Evolutionary conservation across 495 filamentous ascomycete species (phyloP).

Genomic region (Hypoxylon lienhwacheense): DNA sequence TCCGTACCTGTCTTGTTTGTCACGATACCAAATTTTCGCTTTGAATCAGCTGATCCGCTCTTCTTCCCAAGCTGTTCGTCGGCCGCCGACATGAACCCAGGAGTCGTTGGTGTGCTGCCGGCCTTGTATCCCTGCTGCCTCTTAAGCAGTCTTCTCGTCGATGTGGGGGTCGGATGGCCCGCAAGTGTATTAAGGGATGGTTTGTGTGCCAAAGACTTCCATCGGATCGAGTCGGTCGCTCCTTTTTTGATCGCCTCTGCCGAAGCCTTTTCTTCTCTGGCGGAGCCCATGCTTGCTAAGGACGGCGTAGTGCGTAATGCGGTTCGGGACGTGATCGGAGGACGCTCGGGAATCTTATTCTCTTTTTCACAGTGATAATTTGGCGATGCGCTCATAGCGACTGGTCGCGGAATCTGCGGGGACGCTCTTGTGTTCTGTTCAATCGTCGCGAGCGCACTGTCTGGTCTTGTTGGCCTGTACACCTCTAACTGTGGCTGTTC

Average conservation of each 20-base stretch:
- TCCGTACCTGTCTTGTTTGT: slow-evolving; percentile 30
- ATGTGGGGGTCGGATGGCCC: slow-evolving; percentile 34
- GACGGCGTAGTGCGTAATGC: slow-evolving; percentile 13
- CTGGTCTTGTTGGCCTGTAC: slow-evolving; percentile 20
- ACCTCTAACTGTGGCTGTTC: slow-evolving; percentile 30
- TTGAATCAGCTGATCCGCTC: slow-evolving; percentile 22
- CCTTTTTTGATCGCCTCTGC: slow-evolving; percentile 10
- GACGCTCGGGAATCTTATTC: slow-evolving; percentile 17
- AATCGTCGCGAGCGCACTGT: slow-evolving; percentile 14
- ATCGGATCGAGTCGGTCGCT: slow-evolving; percentile 7
- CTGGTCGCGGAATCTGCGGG: slow-evolving; percentile 39
- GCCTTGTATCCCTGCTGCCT: slow-evolving; percentile 28
- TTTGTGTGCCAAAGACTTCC: slow-evolving; percentile 23
- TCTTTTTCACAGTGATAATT: slow-evolving; percentile 9
- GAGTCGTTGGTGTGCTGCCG: slow-evolving; percentile 27
- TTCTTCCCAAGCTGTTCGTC: slow-evolving; percentile 41
- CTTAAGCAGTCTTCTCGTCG: slow-evolving; percentile 18
- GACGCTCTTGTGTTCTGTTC: slow-evolving; percentile 43
- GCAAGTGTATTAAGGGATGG: slow-evolving; percentile 37
- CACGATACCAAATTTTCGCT: slow-evolving; percentile 31
- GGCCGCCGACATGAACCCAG: slow-evolving; percentile 42
- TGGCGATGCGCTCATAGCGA: slow-evolving; percentile 39
- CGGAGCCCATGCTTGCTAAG: slow-evolving; percentile 8
- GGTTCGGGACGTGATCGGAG: neutral
- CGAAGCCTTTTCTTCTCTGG: slow-evolving; percentile 3